Base-by-base conservation (phyloP, 2,329 filamentous ascomycete genomes). In the Ophiostoma ips region DNA sequence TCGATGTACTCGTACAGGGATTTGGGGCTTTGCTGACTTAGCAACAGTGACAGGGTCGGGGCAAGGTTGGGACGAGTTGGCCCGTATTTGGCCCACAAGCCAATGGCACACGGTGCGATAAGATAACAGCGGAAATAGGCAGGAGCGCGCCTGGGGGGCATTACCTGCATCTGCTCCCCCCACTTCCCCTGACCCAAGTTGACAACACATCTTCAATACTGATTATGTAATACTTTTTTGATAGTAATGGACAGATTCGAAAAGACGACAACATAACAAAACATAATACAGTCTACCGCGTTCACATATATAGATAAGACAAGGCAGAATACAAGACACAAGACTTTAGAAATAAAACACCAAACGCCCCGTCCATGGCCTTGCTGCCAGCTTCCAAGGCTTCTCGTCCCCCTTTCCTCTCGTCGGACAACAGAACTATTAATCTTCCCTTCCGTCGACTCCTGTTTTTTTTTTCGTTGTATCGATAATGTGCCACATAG, bases 311-410 rank as follows among this genome's bases (percentile, higher is more conserved):
- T 43, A n/a, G n/a, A n/a, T n/a, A 18, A 16, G 16, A 18, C 24
- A 30, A 31, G 7, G 16, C 15, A 43, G 16, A 43, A n/a, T 30
- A 11, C 21, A 28, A 41, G 11, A 41, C 28, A 41, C 28, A 41
- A 28, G 24, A 28, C 24, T 28, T 28, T n/a, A n/a, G n/a, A 31
- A 28, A 31, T 24, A 47, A 48, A 53, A 50, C 50, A 48, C 52
- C 41, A 50, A 56, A 53, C 51, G 44, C 54, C 53, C 41, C 46
- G 43, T 50, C 51, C 51, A 49, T 53, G 53, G 51, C 52, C 54
- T 53, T 35, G 55, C 54, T 56, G 53, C 54, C 54, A 16, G n/a
- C 54, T 18, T 41, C 46, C 15, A 43, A 54, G 49, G 52, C 52
- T 46, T 49, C 49, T 21, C 30, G 21, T 21, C 24, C 40, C 30